phyloP scores from a whole-genome alignment of 371 early-diverging fungal genomes.

The Zancudomyces culisetae region DNA sequence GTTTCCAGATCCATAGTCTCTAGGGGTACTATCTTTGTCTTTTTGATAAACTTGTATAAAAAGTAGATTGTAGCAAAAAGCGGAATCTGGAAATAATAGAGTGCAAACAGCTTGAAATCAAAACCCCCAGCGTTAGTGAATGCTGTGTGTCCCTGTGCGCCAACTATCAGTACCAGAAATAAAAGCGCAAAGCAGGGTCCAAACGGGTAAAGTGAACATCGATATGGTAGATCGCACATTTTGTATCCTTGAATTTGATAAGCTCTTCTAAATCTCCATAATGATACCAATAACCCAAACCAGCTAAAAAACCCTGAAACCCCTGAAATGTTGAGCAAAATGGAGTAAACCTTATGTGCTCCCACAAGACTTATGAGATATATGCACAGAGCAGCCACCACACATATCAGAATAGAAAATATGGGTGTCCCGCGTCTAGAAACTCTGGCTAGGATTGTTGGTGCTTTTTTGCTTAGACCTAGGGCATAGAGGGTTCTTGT shows the following conservation, averaged over 20 bases:
- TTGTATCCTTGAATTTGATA: conserved; percentile 42
- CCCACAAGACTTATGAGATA: conserved; percentile 16
- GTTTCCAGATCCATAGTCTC: conserved; percentile 20
- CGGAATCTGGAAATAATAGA: conserved; percentile 20
- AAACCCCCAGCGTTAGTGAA: conserved; percentile 12
- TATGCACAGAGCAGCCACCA: conserved; percentile 11
- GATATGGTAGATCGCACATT: conserved; percentile 47
- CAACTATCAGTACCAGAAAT: conserved; percentile 32
- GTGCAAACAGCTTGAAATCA: conserved; percentile 13
- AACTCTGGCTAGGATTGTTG: conserved; percentile 16
- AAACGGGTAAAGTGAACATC: conserved; percentile 44
- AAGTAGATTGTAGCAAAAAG: conserved; percentile 23
- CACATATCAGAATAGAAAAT: conserved; percentile 10
- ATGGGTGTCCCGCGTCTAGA: conserved; percentile 19
- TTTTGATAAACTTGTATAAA: conserved; percentile 14
- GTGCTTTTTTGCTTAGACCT: conserved; percentile 45
- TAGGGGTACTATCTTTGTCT: conserved; percentile 18
- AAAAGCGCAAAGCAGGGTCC: conserved; percentile 42
- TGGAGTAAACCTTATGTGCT: conserved; percentile 36
- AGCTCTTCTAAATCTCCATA: conserved; percentile 64
- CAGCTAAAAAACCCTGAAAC: conserved; percentile 59
- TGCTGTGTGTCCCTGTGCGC: conserved; percentile 37
- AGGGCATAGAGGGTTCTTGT: conserved; percentile 43
- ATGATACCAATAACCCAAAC: conserved; percentile 49
- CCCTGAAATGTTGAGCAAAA: conserved; percentile 50